Base-by-base conservation (phyloP, 768 basidiomycete species). In the Neoboletus brunneissimus region DNA sequence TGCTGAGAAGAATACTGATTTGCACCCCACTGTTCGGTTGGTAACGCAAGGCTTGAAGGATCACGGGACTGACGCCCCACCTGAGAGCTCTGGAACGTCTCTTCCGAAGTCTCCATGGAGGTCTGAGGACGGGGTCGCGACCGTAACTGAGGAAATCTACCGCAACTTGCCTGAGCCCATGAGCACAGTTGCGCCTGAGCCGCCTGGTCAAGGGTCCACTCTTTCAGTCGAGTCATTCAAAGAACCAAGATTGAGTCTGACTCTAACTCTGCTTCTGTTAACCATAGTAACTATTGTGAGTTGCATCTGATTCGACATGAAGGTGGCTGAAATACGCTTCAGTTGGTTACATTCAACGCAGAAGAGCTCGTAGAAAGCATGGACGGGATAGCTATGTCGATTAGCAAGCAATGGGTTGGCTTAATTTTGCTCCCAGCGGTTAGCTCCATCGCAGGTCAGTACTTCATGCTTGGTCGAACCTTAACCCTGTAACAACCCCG, bases 351-450 rank as follows among this genome's bases (percentile, higher is more conserved):
- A 12, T 68, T 88, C 55, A 86, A 79, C 7, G 86, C 87, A 11
- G 87, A 88, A 63, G 84, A 79, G 72, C 76, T 98, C 16, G 93
- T 98, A 9, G 85, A 83, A 65, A 86, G 89, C 9, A 91, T 97
- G 83, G 83, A 93, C 67, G 86, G 84, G 38, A 76, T 96, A 51
- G 87, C 88, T 1, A 73, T 65, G 20, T 77, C 77, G 4, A 83
- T 98, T 58, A 87, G 84, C 66, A 89, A 90, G 60, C 89, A 94
- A 69, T 98, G 92, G 86, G 80, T 95, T 55, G 94, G 87, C 16
- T 75, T 98, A 35, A 92, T 98, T 62, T 68, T 98, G 15, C 80
- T 98, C 11, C 95, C 95, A 4, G 86, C 87, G 18, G 88, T 95
- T 40, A 88, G 84, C 34, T 88, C 87, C 15, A 77, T 92, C 34